Conservation (phyloP, 192 early-diverging fungal genomes). For the Powellomyces hirtus region DNA sequence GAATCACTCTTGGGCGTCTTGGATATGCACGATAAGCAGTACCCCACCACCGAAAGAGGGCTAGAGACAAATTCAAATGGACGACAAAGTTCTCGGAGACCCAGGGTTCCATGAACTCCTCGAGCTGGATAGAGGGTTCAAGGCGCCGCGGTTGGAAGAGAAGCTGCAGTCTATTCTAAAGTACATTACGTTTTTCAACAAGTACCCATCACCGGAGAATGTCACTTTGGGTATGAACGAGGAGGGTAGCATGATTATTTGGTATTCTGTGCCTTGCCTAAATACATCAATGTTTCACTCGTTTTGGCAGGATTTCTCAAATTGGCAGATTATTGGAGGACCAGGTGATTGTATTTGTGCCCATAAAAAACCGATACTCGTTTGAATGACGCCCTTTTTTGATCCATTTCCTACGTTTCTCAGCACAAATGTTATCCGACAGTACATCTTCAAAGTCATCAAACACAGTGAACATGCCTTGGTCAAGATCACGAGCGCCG, state of each 20-base stretch:
- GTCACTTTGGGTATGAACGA: conserved; percentile 10
- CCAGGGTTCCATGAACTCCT: conserved; percentile 24
- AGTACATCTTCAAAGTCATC: conserved; percentile 24
- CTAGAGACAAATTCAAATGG: no score
- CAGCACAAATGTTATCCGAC: conserved; percentile 23
- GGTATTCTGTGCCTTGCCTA: not conserved
- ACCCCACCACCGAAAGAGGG: no score
- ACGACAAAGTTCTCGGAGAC: not conserved
- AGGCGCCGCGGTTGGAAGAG: conserved; percentile 2
- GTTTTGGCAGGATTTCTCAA: conserved; percentile 22
- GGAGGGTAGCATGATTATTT: not conserved
- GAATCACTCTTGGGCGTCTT: no score
- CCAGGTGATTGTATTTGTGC: conserved; percentile 8
- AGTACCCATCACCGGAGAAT: not conserved
- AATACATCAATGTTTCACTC: not conserved
- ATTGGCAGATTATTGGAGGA: conserved; percentile 26
- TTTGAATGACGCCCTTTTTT: not conserved
- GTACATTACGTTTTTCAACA: conserved; percentile 11
- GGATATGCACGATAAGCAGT: no score
- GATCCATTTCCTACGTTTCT: not conserved
- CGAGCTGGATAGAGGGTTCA: conserved; percentile 19
- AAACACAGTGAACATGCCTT: conserved; percentile 5
- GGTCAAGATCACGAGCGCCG: conserved; percentile 2
- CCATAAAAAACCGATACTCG: no score
- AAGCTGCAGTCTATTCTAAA: conserved; percentile 10